These are phyloP conservation scores for Kuraishia hungarica DNA, from an alignment of 805 yeast genomes.

Conservation along the genomic window DNA sequence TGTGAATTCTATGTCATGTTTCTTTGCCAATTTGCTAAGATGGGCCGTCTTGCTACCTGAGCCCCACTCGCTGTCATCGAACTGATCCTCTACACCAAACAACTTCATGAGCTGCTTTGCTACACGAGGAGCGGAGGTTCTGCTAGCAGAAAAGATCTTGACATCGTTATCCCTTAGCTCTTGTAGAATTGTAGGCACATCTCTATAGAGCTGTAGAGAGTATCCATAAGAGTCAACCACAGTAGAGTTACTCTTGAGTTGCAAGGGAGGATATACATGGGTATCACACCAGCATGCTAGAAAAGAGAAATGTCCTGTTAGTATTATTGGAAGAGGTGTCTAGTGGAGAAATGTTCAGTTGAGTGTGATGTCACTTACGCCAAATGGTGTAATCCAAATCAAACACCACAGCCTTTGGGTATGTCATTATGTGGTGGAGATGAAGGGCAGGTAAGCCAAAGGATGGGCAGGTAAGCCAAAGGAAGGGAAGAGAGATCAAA, in stretches of 20 bases:
- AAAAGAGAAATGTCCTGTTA: background rate
- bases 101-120: slow-evolving; percentile 55
- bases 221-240: slow-evolving; percentile 49
- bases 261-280: slow-evolving; percentile 51
- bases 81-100: slow-evolving; percentile 43
- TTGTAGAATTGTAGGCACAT: slow-evolving; percentile 55
- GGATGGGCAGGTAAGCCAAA: background rate
- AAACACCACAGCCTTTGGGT: slow-evolving; percentile 55
- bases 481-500: too few relatives aligned
- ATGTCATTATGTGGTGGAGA: slow-evolving; percentile 1
- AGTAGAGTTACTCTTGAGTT: slow-evolving; percentile 17
- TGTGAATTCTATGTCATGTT: slow-evolving; percentile 32
- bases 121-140: slow-evolving; percentile 74
- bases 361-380: slow-evolving; percentile 38
- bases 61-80: slow-evolving; percentile 65
- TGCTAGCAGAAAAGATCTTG: slow-evolving; percentile 59
- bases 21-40: slow-evolving; percentile 38
- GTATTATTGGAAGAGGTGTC: background rate
- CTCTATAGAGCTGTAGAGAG: slow-evolving; percentile 50
- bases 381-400: slow-evolving; percentile 73
- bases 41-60: slow-evolving; percentile 52
- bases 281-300: slow-evolving; percentile 68
- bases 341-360: slow-evolving; percentile 8
- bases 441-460: background rate
- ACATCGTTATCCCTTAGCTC: slow-evolving; percentile 42